A percentile compares a stretch with the other conserved stretches of the same genome.
phyloP scores from a whole-genome alignment of 116 monocot genomes.

The Iris pallida region DNA sequence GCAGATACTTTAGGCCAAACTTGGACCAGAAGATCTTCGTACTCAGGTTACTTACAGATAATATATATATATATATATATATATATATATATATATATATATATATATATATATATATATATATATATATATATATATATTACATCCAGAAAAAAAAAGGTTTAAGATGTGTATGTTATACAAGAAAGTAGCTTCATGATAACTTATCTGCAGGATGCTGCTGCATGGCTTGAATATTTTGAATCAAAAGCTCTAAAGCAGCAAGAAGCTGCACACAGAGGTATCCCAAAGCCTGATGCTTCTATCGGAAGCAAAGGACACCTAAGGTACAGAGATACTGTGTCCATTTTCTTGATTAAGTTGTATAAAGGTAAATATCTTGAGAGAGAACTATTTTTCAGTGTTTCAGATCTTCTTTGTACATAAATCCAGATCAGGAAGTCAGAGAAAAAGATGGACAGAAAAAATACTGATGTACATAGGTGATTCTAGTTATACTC shows the following conservation, averaged over 20 bases:
- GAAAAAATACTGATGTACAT: slow-evolving; percentile 52
- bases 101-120: no score
- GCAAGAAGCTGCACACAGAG: slow-evolving; percentile 86
- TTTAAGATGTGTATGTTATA: no score
- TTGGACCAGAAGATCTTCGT: slow-evolving; percentile 84
- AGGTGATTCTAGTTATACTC: slow-evolving; percentile 34
- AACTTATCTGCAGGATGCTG: no score
- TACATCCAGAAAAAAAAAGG: no score
- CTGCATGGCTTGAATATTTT: no score
- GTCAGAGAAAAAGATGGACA: slow-evolving; percentile 56
- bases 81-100: no score
- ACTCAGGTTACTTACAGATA: no score
- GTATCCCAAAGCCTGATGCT: slow-evolving; percentile 88
- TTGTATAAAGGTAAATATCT: slow-evolving; percentile 14
- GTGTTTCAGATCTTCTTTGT: slow-evolving; percentile 99
- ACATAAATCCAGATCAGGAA: slow-evolving; percentile 86
- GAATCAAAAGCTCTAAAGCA: slow-evolving; percentile 86
- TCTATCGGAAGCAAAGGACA: slow-evolving; percentile 98
- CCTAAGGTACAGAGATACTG: slow-evolving; percentile 57
- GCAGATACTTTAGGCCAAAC: slow-evolving; percentile 81
- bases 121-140: no score
- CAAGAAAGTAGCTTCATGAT: no score
- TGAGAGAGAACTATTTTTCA: slow-evolving; percentile 44
- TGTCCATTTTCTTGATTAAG: not conserved
- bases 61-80: no score